phyloP scores from a whole-genome alignment of 2,329 filamentous ascomycete species.

The Samsoniella hepiali region DNA sequence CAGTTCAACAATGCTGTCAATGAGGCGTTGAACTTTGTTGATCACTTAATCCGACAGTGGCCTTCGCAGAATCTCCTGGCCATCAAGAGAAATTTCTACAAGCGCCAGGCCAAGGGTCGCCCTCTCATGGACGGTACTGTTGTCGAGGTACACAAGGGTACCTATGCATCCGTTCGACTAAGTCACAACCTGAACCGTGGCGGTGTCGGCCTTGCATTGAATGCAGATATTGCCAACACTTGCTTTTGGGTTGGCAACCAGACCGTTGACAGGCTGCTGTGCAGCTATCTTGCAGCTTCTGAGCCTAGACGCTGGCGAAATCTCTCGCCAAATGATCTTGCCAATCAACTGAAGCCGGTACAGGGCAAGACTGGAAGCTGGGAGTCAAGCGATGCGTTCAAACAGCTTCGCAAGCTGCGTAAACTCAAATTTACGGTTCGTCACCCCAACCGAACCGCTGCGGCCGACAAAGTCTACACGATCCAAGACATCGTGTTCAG shows the following conservation, averaged over 20 bases:
- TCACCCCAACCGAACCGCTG: slow-evolving; percentile 44
- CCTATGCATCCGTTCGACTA: slow-evolving; percentile 80
- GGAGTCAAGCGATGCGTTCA: slow-evolving; percentile 50
- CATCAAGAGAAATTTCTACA: slow-evolving; percentile 83
- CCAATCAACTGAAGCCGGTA: slow-evolving; percentile 36
- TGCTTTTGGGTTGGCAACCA: slow-evolving; percentile 68
- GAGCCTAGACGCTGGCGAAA: slow-evolving; percentile 29
- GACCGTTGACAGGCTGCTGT: slow-evolving; percentile 37
- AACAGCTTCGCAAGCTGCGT: slow-evolving; percentile 50
- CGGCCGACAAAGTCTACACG: slow-evolving; percentile 47
- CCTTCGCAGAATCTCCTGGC: slow-evolving; percentile 64
- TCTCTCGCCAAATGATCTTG: slow-evolving; percentile 27
- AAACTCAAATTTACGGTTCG: slow-evolving; percentile 56
- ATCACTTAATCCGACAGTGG: slow-evolving; percentile 81
- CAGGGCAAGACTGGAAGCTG: slow-evolving; percentile 25
- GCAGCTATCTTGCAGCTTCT: slow-evolving; percentile 33
- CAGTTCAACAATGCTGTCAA: slow-evolving; percentile 65
- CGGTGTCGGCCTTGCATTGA: slow-evolving; percentile 68
- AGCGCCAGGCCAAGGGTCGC: slow-evolving; percentile 44
- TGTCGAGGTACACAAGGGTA: slow-evolving; percentile 80
- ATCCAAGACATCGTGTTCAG: slow-evolving; percentile 51
- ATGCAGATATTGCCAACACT: slow-evolving; percentile 87
- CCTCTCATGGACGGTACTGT: slow-evolving; percentile 55
- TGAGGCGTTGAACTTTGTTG: slow-evolving; percentile 84
- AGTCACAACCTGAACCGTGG: slow-evolving; percentile 51